Percentiles rank a stretch among this genome's conserved stretches.
Evolutionary conservation across 2,329 filamentous ascomycete species (phyloP).

Genomic region (Thelonectria olida): DNA sequence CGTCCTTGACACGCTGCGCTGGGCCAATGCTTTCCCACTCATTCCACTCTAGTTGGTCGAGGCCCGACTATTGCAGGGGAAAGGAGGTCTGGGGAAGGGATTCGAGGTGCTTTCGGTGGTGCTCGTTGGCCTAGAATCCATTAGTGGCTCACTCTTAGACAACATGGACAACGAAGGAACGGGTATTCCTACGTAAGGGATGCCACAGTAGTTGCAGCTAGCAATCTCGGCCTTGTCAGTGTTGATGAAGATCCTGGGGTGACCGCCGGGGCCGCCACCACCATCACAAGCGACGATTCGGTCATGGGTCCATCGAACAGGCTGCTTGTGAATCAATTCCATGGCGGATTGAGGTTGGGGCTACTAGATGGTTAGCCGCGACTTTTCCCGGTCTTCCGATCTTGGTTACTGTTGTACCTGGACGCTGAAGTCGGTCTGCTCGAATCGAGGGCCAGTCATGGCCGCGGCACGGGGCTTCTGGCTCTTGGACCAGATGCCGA

Average conservation of each 20-base stretch:
- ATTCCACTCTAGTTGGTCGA: conserved; percentile 23
- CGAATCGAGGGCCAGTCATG: conserved; percentile 94
- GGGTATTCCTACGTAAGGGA: conserved; percentile 80
- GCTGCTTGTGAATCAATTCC: conserved; percentile 94
- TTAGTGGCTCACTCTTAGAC: neutral
- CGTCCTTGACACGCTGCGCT: conserved; percentile 19
- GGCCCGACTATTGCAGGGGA: conserved; percentile 68
- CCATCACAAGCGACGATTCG: conserved; percentile 88
- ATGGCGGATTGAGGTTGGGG: conserved; percentile 91
- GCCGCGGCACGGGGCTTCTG: conserved; percentile 83
- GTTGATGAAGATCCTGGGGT: conserved; percentile 97
- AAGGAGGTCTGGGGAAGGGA: conserved; percentile 83
- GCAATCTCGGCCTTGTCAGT: conserved; percentile 95
- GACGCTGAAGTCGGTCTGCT: conserved; percentile 92
- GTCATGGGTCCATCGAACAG: conserved; percentile 89
- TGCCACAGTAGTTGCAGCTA: conserved; percentile 89
- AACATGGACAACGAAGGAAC: neutral
- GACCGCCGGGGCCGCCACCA: conserved; percentile 87
- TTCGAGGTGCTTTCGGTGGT: conserved; percentile 85
- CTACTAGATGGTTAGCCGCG: conserved; percentile 57
- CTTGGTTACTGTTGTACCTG: conserved; percentile 71
- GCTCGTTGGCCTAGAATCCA: conserved; percentile 79
- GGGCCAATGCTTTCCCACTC: conserved; percentile 18
- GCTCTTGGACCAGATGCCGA: conserved; percentile 82
- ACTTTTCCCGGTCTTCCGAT: conserved; percentile 13